Evolutionary conservation across 2,329 filamentous ascomycete species (phyloP), one percentile per base, ranked within the genome.

Genomic region (Fusarium buxicola): DNA sequence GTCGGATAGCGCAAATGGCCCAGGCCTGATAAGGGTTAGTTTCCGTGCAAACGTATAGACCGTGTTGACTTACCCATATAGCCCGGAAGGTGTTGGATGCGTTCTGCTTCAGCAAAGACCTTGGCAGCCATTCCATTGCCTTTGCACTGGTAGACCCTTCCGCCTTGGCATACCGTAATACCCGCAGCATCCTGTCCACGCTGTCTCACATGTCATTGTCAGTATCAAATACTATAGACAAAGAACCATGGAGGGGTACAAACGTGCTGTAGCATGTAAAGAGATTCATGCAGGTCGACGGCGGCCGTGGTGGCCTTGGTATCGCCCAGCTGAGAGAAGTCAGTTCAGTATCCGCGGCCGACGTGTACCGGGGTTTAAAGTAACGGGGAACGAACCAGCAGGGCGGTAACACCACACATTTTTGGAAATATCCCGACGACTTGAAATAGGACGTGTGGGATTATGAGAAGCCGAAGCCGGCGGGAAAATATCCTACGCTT

Each of bases 1-100:
- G 94, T 97, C 10, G 94, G 94, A 77, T 97, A 97, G 74, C 94
- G 84, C 68, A 97, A 78, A 76, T 97, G 94, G 36, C 87, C 90
- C 58, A 97, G 84, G 3, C 76, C 55, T 61, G 36, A 30, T 18
- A 15, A 55, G 40, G 50, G 62, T 66, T 25, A 66, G 58, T 27
- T 43, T 50, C 36, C 28, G 39, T 38, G 13, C 49, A 54, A 54
- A 50, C 43, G 21, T 43, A 21, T n/a, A 16, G 35, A 16, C 46
- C 46, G 50, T 38, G 31, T 36, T 34, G 35, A 10, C 57, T 49
- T 60, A 60, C 92, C 92, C 90, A 95, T 94, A 77, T 87, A 94
- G 30, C 93, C 93, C 11, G 92, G 73, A 35, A 75, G 49, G 35
- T 72, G 55, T 34, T 85, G 80, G 35, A 94, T 83, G 60, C 90